Conservation (phyloP, 176 grass and related monocot genomes). For the Leersia perrieri region DNA sequence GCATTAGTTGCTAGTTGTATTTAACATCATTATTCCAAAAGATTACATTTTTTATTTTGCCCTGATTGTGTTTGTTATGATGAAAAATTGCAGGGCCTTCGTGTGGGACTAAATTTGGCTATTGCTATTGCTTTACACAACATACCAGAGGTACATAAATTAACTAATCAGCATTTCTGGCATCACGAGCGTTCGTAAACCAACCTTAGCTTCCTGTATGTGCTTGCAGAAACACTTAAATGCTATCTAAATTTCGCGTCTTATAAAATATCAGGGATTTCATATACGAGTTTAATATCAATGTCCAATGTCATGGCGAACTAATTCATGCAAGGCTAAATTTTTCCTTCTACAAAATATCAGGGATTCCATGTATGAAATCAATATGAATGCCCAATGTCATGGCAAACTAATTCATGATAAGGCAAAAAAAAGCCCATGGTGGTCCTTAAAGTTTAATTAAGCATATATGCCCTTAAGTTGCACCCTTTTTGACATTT, state of each 20-base stretch:
- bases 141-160: slow-evolving; percentile 83
- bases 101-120: slow-evolving; percentile 88
- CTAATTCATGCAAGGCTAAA: background rate
- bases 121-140: slow-evolving; percentile 97
- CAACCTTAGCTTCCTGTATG: background rate
- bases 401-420: background rate
- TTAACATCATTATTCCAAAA: slow-evolving; percentile 8
- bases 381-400: background rate
- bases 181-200: background rate
- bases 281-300: background rate
- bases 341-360: background rate
- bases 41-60: slow-evolving; percentile 2
- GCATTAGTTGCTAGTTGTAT: slow-evolving; percentile 30
- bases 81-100: slow-evolving; percentile 68
- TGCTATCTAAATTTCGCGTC: background rate
- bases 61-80: slow-evolving; percentile 25
- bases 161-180: background rate
- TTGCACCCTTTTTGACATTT: background rate
- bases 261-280: background rate
- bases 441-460: background rate
- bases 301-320: slow-evolving; percentile 1
- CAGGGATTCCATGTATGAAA: background rate
- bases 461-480: background rate
- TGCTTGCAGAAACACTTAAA: slow-evolving; percentile 4
- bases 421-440: background rate